Conservation (phyloP, 306 rosid genomes). For the Cicer cuneatum region DNA sequence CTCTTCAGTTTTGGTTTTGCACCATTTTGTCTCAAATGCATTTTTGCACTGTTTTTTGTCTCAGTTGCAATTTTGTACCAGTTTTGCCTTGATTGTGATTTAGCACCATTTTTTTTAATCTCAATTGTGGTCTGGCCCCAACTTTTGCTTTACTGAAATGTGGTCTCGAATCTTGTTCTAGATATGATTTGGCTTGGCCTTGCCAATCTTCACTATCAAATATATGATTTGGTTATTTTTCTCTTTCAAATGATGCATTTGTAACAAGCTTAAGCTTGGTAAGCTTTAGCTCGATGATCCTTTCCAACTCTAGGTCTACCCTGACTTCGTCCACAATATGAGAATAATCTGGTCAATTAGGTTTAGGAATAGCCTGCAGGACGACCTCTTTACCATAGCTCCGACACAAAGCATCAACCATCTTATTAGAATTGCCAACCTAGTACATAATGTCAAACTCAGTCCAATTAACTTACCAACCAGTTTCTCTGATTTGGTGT, state of each 20-base stretch:
- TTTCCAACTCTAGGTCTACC: neutral
- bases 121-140: neutral
- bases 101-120: neutral
- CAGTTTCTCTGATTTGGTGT: neutral
- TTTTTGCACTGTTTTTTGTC: neutral
- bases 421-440: neutral
- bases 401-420: neutral
- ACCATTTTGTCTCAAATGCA: neutral
- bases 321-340: slow-evolving; percentile 4
- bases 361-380: slow-evolving; percentile 2
- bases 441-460: neutral
- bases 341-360: neutral
- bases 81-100: neutral
- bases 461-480: neutral
- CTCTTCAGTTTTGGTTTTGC: slow-evolving; percentile 9
- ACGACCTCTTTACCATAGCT: neutral
- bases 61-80: neutral
- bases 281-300: neutral
- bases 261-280: neutral
- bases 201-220: slow-evolving; percentile 1
- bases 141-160: neutral
- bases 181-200: neutral
- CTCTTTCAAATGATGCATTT: neutral
- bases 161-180: neutral
- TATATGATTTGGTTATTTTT: neutral